These are phyloP conservation scores for Penicillium sp. DNA, from an alignment of 2,329 filamentous ascomycete genomes.

Conservation along the genomic window DNA sequence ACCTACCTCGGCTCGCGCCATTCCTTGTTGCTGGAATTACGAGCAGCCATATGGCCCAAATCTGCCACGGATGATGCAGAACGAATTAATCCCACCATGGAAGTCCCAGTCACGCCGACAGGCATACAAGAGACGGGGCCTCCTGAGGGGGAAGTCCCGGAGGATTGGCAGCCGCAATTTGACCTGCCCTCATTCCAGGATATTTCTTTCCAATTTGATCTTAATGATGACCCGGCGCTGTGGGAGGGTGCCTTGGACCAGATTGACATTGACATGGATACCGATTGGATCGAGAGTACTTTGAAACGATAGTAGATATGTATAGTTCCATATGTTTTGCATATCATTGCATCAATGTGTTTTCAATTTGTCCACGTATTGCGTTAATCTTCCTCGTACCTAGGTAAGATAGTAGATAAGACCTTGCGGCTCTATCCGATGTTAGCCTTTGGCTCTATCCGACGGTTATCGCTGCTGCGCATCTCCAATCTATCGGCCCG, in stretches of 20 bases:
- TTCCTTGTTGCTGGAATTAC: slow-evolving; percentile 36
- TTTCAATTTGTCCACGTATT: background rate
- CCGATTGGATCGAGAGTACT: slow-evolving; percentile 37
- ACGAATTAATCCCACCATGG: background rate
- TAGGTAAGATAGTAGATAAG: background rate
- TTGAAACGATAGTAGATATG: slow-evolving; percentile 18
- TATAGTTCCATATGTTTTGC: background rate
- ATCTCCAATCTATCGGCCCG: slow-evolving; percentile 19
- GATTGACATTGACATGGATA: slow-evolving; percentile 41
- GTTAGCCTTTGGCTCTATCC: background rate
- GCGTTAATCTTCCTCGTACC: too few relatives aligned
- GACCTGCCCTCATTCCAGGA: slow-evolving; percentile 26
- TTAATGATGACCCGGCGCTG: slow-evolving; percentile 37
- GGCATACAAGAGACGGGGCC: background rate
- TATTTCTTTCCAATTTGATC: slow-evolving; percentile 34
- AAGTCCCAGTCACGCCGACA: slow-evolving; percentile 13
- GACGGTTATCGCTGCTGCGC: background rate
- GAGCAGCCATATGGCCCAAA: slow-evolving; percentile 26
- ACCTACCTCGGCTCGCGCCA: slow-evolving; percentile 45
- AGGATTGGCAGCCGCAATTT: slow-evolving; percentile 18
- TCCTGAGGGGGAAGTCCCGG: slow-evolving; percentile 1
- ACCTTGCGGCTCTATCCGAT: background rate
- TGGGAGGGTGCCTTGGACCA: slow-evolving; percentile 42
- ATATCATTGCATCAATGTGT: background rate
- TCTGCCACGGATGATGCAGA: slow-evolving; percentile 3